Percentiles rank a stretch among this genome's conserved stretches.
These are phyloP conservation scores for Penicillium crustosum DNA, from an alignment of 2,329 filamentous ascomycete genomes.

Conservation along the genomic window DNA sequence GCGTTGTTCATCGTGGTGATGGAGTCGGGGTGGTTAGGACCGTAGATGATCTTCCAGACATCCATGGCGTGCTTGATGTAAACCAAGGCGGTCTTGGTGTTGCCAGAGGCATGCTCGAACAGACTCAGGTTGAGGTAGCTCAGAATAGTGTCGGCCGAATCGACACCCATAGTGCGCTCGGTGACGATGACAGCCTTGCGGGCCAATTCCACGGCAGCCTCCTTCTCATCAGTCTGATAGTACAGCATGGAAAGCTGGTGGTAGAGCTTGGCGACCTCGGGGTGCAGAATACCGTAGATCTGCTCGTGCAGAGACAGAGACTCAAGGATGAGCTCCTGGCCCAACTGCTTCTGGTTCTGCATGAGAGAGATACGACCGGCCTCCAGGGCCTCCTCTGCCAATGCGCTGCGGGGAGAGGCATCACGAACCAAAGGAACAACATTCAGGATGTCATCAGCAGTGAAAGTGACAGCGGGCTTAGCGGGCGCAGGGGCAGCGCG, in stretches of 20 bases:
- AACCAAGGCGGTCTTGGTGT: constrained; percentile 80
- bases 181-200: constrained; percentile 96
- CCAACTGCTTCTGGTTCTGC: constrained; percentile 91
- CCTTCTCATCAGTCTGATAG: constrained; percentile 97
- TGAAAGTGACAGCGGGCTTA: constrained; percentile 64
- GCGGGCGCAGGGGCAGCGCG: constrained; percentile 43
- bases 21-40: constrained; percentile 87
- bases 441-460: constrained; percentile 82
- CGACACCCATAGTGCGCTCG: constrained; percentile 88
- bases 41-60: constrained; percentile 97
- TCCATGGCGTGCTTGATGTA: constrained; percentile 92
- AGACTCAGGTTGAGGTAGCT: constrained; percentile 94
- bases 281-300: constrained; percentile 96
- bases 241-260: constrained; percentile 94
- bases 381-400: constrained; percentile 94
- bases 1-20: constrained; percentile 99
- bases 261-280: constrained; percentile 93
- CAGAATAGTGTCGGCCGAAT: constrained; percentile 89
- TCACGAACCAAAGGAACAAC: constrained; percentile 95
- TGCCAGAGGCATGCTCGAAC: constrained; percentile 88
- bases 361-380: constrained; percentile 94
- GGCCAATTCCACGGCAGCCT: constrained; percentile 88
- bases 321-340: constrained; percentile 93
- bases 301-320: constrained; percentile 95
- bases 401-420: constrained; percentile 80